Conservation (phyloP, 2,329 filamentous ascomycete species). For the Cordyceps sp. region DNA sequence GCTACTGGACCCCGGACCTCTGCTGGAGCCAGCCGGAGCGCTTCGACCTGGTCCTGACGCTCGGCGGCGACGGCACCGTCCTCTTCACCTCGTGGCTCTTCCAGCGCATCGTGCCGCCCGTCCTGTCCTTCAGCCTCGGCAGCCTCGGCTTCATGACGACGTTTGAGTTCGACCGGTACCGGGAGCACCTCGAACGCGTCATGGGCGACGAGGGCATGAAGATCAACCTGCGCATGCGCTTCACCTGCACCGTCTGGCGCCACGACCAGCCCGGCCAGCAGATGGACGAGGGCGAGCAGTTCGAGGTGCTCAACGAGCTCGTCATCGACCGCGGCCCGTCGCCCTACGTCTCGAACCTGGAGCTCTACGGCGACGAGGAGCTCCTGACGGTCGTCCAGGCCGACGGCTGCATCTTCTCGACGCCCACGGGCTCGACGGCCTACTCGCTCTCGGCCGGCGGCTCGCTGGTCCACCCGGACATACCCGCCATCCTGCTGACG, state of each 20-base stretch:
- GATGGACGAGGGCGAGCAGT: conserved; percentile 80
- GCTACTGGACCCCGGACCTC: conserved; percentile 91
- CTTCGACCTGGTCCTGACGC: conserved; percentile 83
- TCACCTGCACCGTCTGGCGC: conserved; percentile 93
- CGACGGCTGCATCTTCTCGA: conserved; percentile 95
- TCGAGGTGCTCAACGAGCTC: conserved; percentile 94
- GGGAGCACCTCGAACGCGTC: conserved; percentile 67
- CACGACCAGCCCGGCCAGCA: conserved; percentile 42
- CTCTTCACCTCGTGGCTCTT: conserved; percentile 87
- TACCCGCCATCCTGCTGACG: conserved; percentile 89
- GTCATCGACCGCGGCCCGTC: conserved; percentile 96
- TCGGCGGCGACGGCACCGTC: conserved; percentile 76
- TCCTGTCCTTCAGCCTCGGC: conserved; percentile 70
- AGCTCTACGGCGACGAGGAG: conserved; percentile 90
- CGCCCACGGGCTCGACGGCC: conserved; percentile 84
- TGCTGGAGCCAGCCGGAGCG: conserved; percentile 90
- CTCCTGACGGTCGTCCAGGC: conserved; percentile 91
- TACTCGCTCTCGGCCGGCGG: conserved; percentile 94
- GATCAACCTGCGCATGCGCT: conserved; percentile 94
- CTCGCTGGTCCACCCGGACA: conserved; percentile 89
- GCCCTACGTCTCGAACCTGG: conserved; percentile 91
- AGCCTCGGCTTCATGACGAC: conserved; percentile 79
- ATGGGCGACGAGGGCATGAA: conserved; percentile 96
- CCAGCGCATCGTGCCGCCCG: conserved; percentile 72
- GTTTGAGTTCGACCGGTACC: conserved; percentile 78